Base-by-base conservation (phyloP, 2,329 filamentous ascomycete genomes). In the Verticillium nonalfalfae region DNA sequence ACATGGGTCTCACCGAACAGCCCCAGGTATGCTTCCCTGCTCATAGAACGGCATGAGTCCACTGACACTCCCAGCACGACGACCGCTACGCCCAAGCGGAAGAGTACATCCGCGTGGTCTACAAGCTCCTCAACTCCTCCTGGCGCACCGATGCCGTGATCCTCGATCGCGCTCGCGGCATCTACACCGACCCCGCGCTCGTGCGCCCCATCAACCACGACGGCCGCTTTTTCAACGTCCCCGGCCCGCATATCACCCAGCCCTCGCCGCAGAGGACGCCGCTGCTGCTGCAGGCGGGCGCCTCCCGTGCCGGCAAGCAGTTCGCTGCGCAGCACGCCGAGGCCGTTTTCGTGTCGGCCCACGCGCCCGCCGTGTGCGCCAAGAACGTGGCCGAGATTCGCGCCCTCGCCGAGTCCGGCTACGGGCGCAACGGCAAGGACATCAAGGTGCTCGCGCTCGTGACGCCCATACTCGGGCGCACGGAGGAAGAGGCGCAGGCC, bases 261-360 rank as follows among this genome's bases (percentile, higher is more conserved):
- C 88, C 88, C 0, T 82, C 81, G 57, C 87, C 87, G 0, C 89
- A 91, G 67, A 76, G 88, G 3, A 90, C 87, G 1, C 89, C 89
- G 0, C 77, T 91, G 1, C 80, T 91, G 4, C 78, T 91, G 3
- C 89, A 91, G 71, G 89, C 89, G 0, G 89, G 89, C 0, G 88
- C 88, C 0, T 89, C 85, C 0, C 83, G 80, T 58, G 81, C 86
- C 0, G 88, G 88, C 1, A 89, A 88, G 70, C 72, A 75, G 0
- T 91, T 91, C 66, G 87, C 87, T 0, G 86, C 87, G 0, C 83
- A 87, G 65, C 87, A 91, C 68, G 89, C 88, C 0, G 89, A 91
- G 68, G 87, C 83, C 2, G 87, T 91, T 58, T 91, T 91, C 66
- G 82, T 90, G 1, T 87, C 84, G 0, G 85, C 85, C 0, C 87